A percentile compares a stretch with the other conserved stretches of the same genome.
These are phyloP conservation scores for Boletus insuetus DNA, from an alignment of 768 basidiomycete species.

Conservation along the genomic window DNA sequence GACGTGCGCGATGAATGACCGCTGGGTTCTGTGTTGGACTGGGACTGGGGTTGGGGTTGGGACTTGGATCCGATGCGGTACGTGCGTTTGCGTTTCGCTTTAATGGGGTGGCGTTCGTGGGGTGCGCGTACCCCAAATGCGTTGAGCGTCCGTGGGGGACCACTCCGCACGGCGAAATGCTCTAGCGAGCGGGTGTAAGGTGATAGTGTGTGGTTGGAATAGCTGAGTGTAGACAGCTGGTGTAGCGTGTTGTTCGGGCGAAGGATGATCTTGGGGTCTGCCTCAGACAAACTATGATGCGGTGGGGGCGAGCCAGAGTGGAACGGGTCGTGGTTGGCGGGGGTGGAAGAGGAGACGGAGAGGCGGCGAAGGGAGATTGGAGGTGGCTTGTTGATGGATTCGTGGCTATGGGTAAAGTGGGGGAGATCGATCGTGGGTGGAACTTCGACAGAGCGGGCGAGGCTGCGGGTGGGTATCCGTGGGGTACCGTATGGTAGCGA, in stretches of 20 bases:
- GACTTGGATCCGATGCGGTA: conserved; percentile 52
- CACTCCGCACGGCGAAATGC: conserved; percentile 91
- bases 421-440: conserved; percentile 39
- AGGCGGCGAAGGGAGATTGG: conserved; percentile 29
- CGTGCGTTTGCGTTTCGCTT: conserved; percentile 74
- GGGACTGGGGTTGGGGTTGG: neutral
- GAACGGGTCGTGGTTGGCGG: conserved; percentile 31
- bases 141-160: conserved; percentile 56
- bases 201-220: conserved; percentile 90
- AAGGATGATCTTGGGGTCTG: conserved; percentile 57
- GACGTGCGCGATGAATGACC: conserved; percentile 13
- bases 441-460: conserved; percentile 44
- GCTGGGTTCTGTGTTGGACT: neutral
- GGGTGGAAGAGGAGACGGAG: conserved; percentile 30
- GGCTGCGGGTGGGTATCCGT: conserved; percentile 37
- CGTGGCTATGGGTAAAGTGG: conserved; percentile 14
- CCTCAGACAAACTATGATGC: conserved; percentile 33
- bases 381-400: conserved; percentile 18
- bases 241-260: conserved; percentile 77
- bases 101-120: conserved; percentile 54
- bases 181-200: conserved; percentile 89
- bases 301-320: conserved; percentile 34
- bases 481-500: conserved; percentile 6
- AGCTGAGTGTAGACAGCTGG: conserved; percentile 80
- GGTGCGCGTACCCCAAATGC: conserved; percentile 33